Base-by-base conservation (phyloP, 2,329 filamentous ascomycete species). In the Arthrobotrys entomopaga region DNA sequence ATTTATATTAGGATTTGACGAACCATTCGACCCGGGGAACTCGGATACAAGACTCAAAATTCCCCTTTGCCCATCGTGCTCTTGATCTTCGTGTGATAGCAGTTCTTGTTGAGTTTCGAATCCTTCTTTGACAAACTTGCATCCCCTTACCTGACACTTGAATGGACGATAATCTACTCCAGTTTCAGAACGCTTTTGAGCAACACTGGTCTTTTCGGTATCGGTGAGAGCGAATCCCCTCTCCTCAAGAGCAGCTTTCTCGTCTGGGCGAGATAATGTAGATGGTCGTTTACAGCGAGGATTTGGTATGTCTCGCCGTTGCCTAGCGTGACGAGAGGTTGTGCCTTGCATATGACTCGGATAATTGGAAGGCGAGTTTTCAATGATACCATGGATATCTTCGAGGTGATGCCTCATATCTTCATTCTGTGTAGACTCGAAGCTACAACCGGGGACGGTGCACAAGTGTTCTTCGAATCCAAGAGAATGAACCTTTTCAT, bases 101-200 rank as follows among this genome's bases (percentile, higher is more conserved):
- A 75, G 20, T 40, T 75, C 65, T n/a, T 48, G 58, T 20, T 70
- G 58, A 6, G 71, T 70, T 58, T 75, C 71, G n/a, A 75, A 75
- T 3, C 71, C 71, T 38, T 75, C 71, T 22, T 75, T 75, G 5
- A 63, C 58, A 53, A 75, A 75, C n/a, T 75, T 75, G 16, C 71
- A 75, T 42, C 71, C 71, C 40, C 29, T 13, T 13, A 56, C 42
- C 38, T 70, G 64, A 24, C 71, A 75, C 60, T 75, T 75, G 42
- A 70, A 75, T 7, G 71, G 71, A 8, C 71, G 64, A 49, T 70
- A 75, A 20, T 75, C 71, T 38, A 74, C 43, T 3, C 24, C 42
- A 13, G 70, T 34, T 15, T 29, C 15, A 6, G n/a, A 46, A 10
- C 15, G 20, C 13, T 67, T 67, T 49, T 57, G 60, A 22, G 42